These are phyloP conservation scores for Naematelia aurantialba DNA, from an alignment of 768 basidiomycete species.

Conservation along the genomic window DNA sequence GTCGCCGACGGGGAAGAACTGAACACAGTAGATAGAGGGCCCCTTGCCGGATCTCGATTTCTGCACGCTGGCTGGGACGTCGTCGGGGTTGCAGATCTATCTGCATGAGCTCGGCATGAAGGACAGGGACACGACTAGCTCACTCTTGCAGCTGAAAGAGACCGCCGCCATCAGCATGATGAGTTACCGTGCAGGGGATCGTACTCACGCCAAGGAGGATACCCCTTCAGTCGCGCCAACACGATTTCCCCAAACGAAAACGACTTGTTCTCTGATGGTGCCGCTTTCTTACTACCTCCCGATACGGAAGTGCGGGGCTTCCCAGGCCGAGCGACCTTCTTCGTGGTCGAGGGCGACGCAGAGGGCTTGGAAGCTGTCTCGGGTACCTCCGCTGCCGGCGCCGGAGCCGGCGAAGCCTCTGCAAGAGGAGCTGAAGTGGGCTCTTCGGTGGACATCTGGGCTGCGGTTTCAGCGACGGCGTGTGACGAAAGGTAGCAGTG, in stretches of 20 bases:
- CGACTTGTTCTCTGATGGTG: conserved; percentile 17
- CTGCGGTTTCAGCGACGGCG: too few relatives aligned
- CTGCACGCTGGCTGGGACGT: conserved; percentile 60
- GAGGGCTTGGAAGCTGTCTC: background rate
- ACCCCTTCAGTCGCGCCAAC: conserved; percentile 88
- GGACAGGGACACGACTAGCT: conserved; percentile 5
- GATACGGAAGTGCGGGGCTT: background rate
- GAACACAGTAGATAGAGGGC: conserved; percentile 62
- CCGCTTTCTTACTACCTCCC: conserved; percentile 23
- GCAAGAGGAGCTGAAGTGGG: background rate
- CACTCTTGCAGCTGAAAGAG: conserved; percentile 35
- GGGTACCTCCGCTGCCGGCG: too few relatives aligned
- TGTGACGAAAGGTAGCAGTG: too few relatives aligned
- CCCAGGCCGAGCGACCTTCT: background rate
- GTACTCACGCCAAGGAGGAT: conserved; percentile 88
- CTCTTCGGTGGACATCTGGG: background rate
- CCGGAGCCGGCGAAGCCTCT: background rate
- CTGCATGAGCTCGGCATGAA: conserved; percentile 10
- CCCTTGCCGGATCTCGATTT: conserved; percentile 78
- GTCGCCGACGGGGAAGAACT: conserved; percentile 92
- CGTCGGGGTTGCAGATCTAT: conserved; percentile 75
- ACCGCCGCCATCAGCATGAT: background rate
- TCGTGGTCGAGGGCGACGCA: background rate
- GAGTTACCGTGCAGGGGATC: conserved; percentile 12
- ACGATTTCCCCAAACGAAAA: conserved; percentile 80